Evolutionary conservation across 1,284 basidiomycete species (phyloP), one percentile per base, ranked within the genome.

Genomic region (Leccinum fallax): DNA sequence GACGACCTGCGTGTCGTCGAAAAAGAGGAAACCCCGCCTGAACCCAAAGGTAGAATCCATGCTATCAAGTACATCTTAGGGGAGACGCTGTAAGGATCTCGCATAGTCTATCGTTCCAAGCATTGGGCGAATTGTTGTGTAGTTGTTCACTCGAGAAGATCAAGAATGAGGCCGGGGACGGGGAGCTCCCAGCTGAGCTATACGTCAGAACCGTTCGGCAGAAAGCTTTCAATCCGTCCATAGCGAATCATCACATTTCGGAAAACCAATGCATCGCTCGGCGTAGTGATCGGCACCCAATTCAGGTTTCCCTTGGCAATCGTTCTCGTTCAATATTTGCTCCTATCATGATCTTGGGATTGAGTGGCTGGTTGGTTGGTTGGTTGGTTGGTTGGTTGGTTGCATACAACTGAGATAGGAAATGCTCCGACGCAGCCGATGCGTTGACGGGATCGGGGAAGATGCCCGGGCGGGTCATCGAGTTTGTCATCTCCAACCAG

Each of bases 331-430:
- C 49, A 71, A 56, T 15, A 11, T 30, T 30, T 30, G 70, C 69
- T 28, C 69, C 70, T 13, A 71, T 71, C 1, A 70, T 71, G 43
- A 71, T 66, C 49, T 70, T 72, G 11, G 69, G 70, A 34, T 72
- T 61, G 28, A 24, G 24, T 24, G 24, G 24, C 24, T 24, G 24
- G 24, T 24, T 24, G 24, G 24, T 24, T 24, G 24, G 24, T 24
- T 24, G 24, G 24, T 24, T 24, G 24, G 24, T 24, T 24, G n/a
- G n/a, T 49, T 24, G 24, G 30, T 32, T 70, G 64, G 3, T 60
- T 52, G 63, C 43, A 15, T 66, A 64, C 19, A 73, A 34, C 38
- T 43, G 57, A 46, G 63, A 63, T 21, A 73, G 56, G 28, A 69
- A 70, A 26, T 71, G 69, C 16, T 61, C 57, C 8, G 65, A 63